Conservation (phyloP, 169 alveolate species). For the Plasmodium cynomolgi region DNA sequence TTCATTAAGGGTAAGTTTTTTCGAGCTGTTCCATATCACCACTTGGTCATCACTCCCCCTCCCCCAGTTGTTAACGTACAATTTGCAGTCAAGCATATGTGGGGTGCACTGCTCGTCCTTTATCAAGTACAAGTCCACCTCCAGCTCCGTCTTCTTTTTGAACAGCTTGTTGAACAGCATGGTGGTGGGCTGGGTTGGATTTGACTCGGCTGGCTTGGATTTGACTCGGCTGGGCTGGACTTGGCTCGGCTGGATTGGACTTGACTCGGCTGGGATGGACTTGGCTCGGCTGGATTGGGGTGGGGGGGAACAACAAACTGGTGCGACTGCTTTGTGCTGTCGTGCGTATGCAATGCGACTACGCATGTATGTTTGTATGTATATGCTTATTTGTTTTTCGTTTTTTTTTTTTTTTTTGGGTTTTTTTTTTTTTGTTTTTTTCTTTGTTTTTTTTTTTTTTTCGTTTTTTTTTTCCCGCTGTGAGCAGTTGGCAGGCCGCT, state of each 20-base stretch:
- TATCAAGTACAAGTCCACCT: constrained; percentile 20
- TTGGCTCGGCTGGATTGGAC: too few species aligned
- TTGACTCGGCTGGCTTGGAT: too few species aligned
- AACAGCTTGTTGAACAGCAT: constrained; percentile 31
- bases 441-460: too few species aligned
- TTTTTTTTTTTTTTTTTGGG: too few species aligned
- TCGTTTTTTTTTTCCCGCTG: too few species aligned
- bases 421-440: too few species aligned
- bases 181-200: not conserved
- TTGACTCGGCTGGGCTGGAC: too few species aligned
- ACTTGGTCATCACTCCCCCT: not conserved
- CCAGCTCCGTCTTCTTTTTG: constrained; percentile 13
- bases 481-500: too few species aligned
- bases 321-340: not conserved
- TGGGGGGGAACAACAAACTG: not conserved
- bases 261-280: too few species aligned
- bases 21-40: not conserved
- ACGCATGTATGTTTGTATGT: not conserved
- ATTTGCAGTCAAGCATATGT: constrained; percentile 19
- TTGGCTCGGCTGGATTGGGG: too few species aligned
- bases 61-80: not conserved
- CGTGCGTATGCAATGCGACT: not conserved
- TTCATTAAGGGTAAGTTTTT: constrained; percentile 20
- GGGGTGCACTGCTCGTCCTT: constrained; percentile 21
- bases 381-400: not conserved